Conservation (phyloP, 345 rosid species). For the Eucalyptus lansdowneana region DNA sequence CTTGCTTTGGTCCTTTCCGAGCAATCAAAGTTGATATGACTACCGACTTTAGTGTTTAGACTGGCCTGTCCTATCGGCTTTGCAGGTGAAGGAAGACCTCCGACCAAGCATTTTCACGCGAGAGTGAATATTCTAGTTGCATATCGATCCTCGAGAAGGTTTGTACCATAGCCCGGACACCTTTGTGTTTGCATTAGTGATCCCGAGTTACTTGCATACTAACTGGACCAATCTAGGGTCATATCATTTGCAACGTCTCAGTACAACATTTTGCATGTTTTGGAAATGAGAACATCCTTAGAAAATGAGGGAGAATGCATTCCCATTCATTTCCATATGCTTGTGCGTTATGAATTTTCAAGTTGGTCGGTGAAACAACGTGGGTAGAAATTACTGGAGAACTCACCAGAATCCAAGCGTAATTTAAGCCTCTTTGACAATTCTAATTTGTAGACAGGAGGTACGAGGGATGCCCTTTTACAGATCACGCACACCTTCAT, state of each 20-base stretch:
- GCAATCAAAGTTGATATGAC: not conserved
- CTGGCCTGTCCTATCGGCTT: not conserved
- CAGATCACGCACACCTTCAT: not conserved
- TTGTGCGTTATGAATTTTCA: not conserved
- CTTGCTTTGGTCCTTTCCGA: not conserved
- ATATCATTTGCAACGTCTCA: not conserved
- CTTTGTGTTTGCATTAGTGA: not conserved
- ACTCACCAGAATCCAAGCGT: not conserved
- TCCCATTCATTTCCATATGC: not conserved
- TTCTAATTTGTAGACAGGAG: not conserved
- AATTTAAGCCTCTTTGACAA: not conserved
- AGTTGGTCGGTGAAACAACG: not conserved
- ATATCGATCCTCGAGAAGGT: not conserved
- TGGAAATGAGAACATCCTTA: not conserved
- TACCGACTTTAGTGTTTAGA: not conserved
- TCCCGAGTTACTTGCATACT: not conserved
- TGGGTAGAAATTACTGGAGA: not conserved
- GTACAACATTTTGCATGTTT: not conserved
- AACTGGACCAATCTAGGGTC: not conserved
- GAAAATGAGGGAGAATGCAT: not conserved
- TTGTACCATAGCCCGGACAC: not conserved
- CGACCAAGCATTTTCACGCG: not conserved
- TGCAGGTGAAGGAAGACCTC: not conserved
- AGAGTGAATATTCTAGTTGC: not conserved
- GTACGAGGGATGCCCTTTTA: not conserved